Conservation (phyloP, 345 rosid genomes). For the Geranium brycei region DNA sequence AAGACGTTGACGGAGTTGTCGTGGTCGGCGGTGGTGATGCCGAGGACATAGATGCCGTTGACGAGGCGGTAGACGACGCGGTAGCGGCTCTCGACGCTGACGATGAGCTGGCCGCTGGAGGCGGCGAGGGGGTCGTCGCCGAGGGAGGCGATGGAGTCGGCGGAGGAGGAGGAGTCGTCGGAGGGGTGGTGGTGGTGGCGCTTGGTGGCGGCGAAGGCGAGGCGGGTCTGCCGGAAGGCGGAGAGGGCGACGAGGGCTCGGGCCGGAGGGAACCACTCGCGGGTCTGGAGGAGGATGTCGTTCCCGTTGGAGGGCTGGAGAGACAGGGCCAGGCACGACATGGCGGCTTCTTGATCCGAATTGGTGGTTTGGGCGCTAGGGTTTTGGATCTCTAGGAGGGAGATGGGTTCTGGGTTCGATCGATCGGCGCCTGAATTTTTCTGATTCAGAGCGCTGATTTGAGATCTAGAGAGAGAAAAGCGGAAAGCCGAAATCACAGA, state of each 20-base stretch:
- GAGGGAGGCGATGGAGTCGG: conserved; percentile 42
- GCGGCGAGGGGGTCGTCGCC: conserved; percentile 97
- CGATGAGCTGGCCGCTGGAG: conserved; percentile 88
- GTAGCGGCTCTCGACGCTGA: conserved; percentile 91
- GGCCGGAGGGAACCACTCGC: conserved; percentile 90
- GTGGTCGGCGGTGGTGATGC: conserved; percentile 75
- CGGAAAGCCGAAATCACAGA: no score
- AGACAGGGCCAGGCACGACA: conserved; percentile 84
- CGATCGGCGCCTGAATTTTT: no score
- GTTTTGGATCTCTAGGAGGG: not conserved
- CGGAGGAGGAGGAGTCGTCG: conserved; percentile 18
- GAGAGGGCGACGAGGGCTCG: conserved; percentile 87
- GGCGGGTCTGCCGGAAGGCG: conserved; percentile 85
- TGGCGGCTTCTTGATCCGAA: conserved; percentile 5
- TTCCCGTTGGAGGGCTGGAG: conserved; percentile 82
- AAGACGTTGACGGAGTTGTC: conserved; percentile 80
- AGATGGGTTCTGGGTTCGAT: no score
- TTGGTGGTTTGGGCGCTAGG: conserved; percentile 4
- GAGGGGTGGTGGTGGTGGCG: conserved; percentile 21
- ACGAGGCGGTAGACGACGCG: conserved; percentile 92
- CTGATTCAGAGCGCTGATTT: no score
- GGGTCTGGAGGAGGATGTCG: conserved; percentile 83
- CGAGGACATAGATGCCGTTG: conserved; percentile 84
- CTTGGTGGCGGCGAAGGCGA: conserved; percentile 50
- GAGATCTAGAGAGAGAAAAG: no score